Evolutionary conservation across 2,329 filamentous ascomycete species (phyloP).

Genomic region (Hypoxylon sp.): DNA sequence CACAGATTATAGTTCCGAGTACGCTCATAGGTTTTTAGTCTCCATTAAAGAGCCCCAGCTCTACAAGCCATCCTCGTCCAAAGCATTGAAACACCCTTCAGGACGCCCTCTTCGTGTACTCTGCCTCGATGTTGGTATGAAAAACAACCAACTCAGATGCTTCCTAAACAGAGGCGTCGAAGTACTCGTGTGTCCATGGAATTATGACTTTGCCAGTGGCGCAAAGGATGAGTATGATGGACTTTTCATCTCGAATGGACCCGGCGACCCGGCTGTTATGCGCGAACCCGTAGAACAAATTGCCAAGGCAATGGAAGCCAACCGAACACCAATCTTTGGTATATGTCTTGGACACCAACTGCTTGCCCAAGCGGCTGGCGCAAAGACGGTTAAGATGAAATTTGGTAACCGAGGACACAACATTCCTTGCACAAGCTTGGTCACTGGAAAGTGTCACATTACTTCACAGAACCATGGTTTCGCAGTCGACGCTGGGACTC

Average conservation of each 20-base stretch:
- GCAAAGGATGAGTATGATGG: constrained; percentile 91
- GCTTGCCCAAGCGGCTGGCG: constrained; percentile 88
- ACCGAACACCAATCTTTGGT: constrained; percentile 89
- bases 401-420: constrained; percentile 99
- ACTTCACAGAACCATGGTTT: constrained; percentile 99
- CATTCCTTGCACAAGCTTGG: constrained; percentile 95
- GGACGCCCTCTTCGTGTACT: constrained; percentile 89
- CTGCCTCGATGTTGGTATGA: constrained; percentile 96
- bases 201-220: constrained; percentile 87
- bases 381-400: constrained; percentile 94
- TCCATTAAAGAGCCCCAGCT: constrained; percentile 89
- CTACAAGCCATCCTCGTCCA: constrained; percentile 80
- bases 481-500: constrained; percentile 84
- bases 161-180: constrained; percentile 92
- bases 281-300: constrained; percentile 85
- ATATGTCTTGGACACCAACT: constrained; percentile 97
- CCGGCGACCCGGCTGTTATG: constrained; percentile 92
- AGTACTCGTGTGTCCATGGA: constrained; percentile 94
- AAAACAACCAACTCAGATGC: constrained; percentile 97
- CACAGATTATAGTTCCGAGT: constrained; percentile 32
- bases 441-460: constrained; percentile 97
- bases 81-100: constrained; percentile 85
- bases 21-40: constrained; percentile 71
- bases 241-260: constrained; percentile 97
- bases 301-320: constrained; percentile 79